These are phyloP conservation scores for Jatropha podagrica DNA, from an alignment of 441 rosid genomes.

Conservation along the genomic window DNA sequence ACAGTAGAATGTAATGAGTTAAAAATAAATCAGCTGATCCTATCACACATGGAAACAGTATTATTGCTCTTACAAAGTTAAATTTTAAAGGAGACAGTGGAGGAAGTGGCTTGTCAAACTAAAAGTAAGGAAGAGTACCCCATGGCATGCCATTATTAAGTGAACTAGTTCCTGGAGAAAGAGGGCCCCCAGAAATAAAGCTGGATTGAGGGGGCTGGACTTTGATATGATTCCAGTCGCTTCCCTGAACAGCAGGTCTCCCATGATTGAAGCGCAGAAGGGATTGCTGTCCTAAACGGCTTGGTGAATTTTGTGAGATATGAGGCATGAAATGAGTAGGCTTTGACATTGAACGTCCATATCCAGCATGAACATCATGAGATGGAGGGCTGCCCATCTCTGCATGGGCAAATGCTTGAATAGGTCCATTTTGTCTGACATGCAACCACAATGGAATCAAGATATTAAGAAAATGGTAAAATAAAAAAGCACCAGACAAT, in stretches of 20 bases:
- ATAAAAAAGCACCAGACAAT: background rate
- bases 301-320: slow-evolving; percentile 71
- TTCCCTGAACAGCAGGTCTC: slow-evolving; percentile 54
- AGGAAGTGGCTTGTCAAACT: slow-evolving; percentile 1
- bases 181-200: slow-evolving; percentile 63
- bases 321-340: slow-evolving; percentile 57
- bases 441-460: slow-evolving; percentile 17
- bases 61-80: background rate
- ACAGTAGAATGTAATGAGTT: slow-evolving; percentile 33
- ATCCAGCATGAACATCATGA: slow-evolving; percentile 65
- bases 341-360: slow-evolving; percentile 61
- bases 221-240: slow-evolving; percentile 74
- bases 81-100: background rate
- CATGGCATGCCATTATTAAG: slow-evolving; percentile 65
- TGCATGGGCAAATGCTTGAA: slow-evolving; percentile 56
- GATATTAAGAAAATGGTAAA: slow-evolving; percentile 6
- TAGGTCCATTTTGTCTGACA: slow-evolving; percentile 66
- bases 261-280: slow-evolving; percentile 55
- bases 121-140: slow-evolving; percentile 58
- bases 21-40: slow-evolving; percentile 20
- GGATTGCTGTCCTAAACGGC: slow-evolving; percentile 93
- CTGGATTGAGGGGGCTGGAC: slow-evolving; percentile 68
- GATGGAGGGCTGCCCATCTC: slow-evolving; percentile 77
- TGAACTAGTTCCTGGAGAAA: slow-evolving; percentile 83
- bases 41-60: background rate